Evolutionary conservation across 192 early-diverging fungal species (phyloP).

Genomic region (Jimgerdemannia flammicorona): DNA sequence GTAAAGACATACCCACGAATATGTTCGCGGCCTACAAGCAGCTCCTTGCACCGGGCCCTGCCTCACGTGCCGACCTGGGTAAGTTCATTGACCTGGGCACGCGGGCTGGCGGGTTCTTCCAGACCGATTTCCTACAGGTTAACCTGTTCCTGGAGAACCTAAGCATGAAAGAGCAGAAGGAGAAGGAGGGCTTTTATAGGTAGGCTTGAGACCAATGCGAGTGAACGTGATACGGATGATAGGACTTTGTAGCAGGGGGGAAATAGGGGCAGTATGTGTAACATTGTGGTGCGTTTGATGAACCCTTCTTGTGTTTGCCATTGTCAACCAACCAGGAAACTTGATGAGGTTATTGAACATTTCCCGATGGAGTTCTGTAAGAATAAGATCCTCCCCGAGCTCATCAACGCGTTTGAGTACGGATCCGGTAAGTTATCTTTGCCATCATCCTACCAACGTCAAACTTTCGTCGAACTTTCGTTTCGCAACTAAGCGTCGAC

Average conservation of each 20-base stretch:
- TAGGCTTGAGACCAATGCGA: neutral
- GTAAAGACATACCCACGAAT: constrained; percentile 56
- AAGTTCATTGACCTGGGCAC: constrained; percentile 68
- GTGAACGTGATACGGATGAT: neutral
- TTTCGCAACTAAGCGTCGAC: neutral
- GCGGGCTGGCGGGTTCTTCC: constrained; percentile 65
- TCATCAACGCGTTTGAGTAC: constrained; percentile 80
- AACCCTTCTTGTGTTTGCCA: neutral
- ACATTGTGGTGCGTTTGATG: neutral
- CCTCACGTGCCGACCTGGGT: constrained; percentile 55
- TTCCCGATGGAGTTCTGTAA: constrained; percentile 83
- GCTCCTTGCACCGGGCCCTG: constrained; percentile 58
- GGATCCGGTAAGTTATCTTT: constrained; percentile 48
- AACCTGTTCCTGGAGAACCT: constrained; percentile 91
- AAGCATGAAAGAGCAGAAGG: constrained; percentile 81
- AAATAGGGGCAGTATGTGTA: neutral
- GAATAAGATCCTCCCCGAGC: constrained; percentile 91
- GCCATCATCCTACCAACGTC: neutral
- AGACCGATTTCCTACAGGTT: constrained; percentile 78
- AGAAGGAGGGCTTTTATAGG: constrained; percentile 79
- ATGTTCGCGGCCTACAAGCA: constrained; percentile 59
- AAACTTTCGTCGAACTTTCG: no score
- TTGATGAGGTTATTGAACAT: constrained; percentile 66
- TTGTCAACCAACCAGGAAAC: constrained; percentile 40
- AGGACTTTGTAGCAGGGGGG: neutral